phyloP scores from a whole-genome alignment of 768 basidiomycete species.

The Termitomyces sp. region DNA sequence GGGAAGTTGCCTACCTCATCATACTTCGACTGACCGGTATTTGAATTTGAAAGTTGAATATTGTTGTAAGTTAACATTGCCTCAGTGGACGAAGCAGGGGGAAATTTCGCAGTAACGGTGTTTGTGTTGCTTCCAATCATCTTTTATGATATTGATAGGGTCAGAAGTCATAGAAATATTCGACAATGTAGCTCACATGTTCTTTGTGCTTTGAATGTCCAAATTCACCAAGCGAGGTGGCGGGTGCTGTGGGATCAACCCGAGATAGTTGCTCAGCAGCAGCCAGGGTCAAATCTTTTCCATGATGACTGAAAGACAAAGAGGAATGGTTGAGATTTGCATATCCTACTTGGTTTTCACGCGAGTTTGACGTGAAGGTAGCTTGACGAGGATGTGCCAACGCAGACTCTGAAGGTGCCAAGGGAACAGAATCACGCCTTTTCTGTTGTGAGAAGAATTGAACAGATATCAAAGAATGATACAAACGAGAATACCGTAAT shows the following conservation, averaged over 20 bases:
- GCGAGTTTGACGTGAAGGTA: slow-evolving; percentile 3
- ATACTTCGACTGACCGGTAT: background rate
- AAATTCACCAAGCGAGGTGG: background rate
- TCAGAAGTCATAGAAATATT: background rate
- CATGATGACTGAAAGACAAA: slow-evolving; percentile 20
- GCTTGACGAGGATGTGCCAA: slow-evolving; percentile 6
- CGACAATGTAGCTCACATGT: background rate
- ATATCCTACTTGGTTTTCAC: slow-evolving; percentile 11
- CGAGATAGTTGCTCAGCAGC: slow-evolving; percentile 16
- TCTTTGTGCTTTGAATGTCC: background rate
- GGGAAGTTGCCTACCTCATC: slow-evolving; percentile 1
- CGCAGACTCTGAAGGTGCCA: slow-evolving; percentile 2
- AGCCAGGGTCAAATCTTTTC: slow-evolving; percentile 17
- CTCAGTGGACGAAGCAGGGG: background rate
- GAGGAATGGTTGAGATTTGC: slow-evolving; percentile 1
- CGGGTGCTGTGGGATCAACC: slow-evolving; percentile 9
- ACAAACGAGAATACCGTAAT: background rate
- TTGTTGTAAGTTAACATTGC: background rate
- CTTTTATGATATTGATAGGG: background rate
- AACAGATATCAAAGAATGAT: background rate
- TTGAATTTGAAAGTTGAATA: background rate
- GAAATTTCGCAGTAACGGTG: background rate
- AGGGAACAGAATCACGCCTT: background rate
- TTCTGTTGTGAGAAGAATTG: slow-evolving; percentile 1
- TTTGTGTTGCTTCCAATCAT: background rate